Conservation (phyloP, 2,329 filamentous ascomycete genomes). For the Escovopsis weberi region DNA sequence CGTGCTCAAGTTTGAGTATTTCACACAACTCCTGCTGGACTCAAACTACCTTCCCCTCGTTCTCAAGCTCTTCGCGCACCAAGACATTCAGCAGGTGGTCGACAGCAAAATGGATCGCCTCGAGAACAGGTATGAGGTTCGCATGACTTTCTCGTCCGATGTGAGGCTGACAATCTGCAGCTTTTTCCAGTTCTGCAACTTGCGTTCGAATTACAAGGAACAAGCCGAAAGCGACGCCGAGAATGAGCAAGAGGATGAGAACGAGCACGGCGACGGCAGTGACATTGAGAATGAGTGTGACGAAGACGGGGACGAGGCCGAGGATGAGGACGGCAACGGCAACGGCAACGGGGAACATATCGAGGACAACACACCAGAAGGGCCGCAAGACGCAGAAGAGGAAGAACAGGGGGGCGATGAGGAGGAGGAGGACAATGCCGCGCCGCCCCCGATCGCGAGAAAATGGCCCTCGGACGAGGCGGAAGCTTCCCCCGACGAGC, state of each 20-base stretch:
- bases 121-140: slow-evolving; percentile 52
- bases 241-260: slow-evolving; percentile 11
- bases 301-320: slow-evolving; percentile 14
- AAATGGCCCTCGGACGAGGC: slow-evolving; percentile 29
- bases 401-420: slow-evolving; percentile 13
- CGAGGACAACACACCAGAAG: slow-evolving; percentile 15
- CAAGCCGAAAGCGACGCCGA: slow-evolving; percentile 15
- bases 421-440: slow-evolving; percentile 61
- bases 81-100: slow-evolving; percentile 82
- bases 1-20: slow-evolving; percentile 87
- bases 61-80: slow-evolving; percentile 83
- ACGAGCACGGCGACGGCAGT: slow-evolving; percentile 4
- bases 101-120: slow-evolving; percentile 73
- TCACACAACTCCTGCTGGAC: slow-evolving; percentile 85
- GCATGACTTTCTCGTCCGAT: too few species aligned
- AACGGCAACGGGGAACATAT: slow-evolving; percentile 52
- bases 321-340: slow-evolving; percentile 22
- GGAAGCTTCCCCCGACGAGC: too few species aligned
- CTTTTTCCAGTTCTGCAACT: slow-evolving; percentile 84
- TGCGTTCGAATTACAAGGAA: slow-evolving; percentile 39
- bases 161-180: slow-evolving; percentile 25
- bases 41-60: slow-evolving; percentile 90
- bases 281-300: slow-evolving; percentile 16
- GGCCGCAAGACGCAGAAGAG: slow-evolving; percentile 17
- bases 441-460: slow-evolving; percentile 66